Evolutionary conservation across 352 stramenopile genomes (phyloP).

Genomic region (Blastocystis sp.): DNA sequence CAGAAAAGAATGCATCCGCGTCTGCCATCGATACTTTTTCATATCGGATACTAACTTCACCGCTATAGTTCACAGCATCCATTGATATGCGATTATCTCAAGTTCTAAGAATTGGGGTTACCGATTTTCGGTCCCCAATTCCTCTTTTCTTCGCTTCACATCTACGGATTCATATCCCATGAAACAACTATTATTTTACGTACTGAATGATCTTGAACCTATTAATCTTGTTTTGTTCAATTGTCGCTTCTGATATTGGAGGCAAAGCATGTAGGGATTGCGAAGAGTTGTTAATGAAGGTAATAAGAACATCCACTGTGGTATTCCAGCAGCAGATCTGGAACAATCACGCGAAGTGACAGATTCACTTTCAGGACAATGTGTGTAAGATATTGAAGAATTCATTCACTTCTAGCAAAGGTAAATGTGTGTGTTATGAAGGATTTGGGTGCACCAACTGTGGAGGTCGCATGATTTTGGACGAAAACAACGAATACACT

Average conservation of each 20-base stretch:
- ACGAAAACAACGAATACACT: conserved; percentile 48
- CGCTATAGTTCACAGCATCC: conserved; percentile 24
- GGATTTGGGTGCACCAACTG: conserved; percentile 56
- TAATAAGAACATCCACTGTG: conserved; percentile 54
- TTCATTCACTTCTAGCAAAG: conserved; percentile 33
- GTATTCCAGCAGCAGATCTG: conserved; percentile 58
- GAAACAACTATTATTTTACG: background rate
- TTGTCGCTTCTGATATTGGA: background rate
- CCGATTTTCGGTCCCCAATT: too few species aligned
- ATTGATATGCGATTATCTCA: background rate
- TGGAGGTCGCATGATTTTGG: conserved; percentile 18
- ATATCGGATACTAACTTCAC: conserved; percentile 53
- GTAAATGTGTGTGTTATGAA: conserved; percentile 45
- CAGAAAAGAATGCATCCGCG: conserved; percentile 54
- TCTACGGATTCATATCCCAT: background rate
- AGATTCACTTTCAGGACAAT: conserved; percentile 55
- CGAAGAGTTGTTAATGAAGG: background rate
- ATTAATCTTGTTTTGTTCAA: background rate
- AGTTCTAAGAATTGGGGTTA: background rate
- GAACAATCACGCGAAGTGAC: conserved; percentile 42
- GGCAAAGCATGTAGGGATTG: conserved; percentile 30
- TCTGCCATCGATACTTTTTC: conserved; percentile 57
- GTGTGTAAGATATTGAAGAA: background rate
- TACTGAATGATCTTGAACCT: background rate
- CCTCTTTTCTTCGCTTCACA: conserved; percentile 37